Evolutionary conservation across 2,329 filamentous ascomycete species (phyloP).

Genomic region (Fusarium sp.): DNA sequence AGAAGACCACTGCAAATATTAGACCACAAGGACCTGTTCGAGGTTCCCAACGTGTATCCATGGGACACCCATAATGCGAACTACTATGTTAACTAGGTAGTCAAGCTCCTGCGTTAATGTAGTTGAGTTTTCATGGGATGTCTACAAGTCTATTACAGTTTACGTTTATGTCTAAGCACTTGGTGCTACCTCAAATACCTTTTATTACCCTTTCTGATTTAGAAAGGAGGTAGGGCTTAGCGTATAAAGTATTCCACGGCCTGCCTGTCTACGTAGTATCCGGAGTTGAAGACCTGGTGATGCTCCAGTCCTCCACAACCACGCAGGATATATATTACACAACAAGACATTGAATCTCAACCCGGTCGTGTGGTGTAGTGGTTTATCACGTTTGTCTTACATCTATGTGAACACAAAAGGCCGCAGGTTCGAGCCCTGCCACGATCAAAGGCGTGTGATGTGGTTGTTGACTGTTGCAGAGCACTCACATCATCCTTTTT

Average conservation of each 20-base stretch:
- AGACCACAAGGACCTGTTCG: too few species aligned
- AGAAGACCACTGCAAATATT: not conserved
- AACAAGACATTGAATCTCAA: accelerated
- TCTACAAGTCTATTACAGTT: too few species aligned
- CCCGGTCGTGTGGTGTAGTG: not conserved
- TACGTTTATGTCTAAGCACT: too few species aligned
- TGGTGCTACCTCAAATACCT: too few species aligned
- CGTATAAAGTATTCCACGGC: too few species aligned
- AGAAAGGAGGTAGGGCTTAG: too few species aligned
- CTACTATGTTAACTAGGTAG: too few species aligned
- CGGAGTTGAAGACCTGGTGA: not conserved
- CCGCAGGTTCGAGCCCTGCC: not conserved
- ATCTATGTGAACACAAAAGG: not conserved
- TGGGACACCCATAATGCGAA: not conserved
- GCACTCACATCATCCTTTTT: not conserved
- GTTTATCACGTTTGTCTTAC: not conserved
- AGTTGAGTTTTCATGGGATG: too few species aligned
- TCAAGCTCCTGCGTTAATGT: too few species aligned
- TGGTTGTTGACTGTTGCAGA: not conserved
- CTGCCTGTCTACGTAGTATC: not conserved
- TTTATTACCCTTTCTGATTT: too few species aligned
- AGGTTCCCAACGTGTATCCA: too few species aligned
- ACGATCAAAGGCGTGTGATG: not conserved
- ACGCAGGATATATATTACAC: not conserved
- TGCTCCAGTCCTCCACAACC: too few species aligned